Conservation (phyloP, 805 yeast genomes). For the Tetrapisispora pingtungensis region DNA sequence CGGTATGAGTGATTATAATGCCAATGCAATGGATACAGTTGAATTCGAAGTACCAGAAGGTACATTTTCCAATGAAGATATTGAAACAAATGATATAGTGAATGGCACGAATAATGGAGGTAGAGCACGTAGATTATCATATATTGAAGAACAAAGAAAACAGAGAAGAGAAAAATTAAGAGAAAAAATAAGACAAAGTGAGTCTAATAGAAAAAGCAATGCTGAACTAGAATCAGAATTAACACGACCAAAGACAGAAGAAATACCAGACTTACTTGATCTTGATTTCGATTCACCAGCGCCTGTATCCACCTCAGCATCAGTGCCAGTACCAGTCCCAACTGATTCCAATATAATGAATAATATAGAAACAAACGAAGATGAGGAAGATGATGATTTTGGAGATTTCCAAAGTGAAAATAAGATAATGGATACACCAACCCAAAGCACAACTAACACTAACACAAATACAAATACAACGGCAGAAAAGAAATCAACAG, state of each 20-base stretch:
- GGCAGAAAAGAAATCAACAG: conserved; percentile 11
- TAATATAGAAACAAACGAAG: neutral
- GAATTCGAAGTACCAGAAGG: conserved; percentile 3
- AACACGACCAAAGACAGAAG: conserved; percentile 8
- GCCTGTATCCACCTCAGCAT: too few relatives aligned
- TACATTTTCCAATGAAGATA: conserved; percentile 19
- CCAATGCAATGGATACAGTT: conserved; percentile 4
- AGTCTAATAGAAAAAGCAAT: conserved; percentile 17
- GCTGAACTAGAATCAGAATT: neutral
- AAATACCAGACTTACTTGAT: conserved; percentile 20
- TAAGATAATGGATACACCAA: neutral
- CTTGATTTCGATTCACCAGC: conserved; percentile 12
- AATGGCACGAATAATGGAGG: neutral
- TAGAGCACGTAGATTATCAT: conserved; percentile 13
- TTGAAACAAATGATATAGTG: neutral
- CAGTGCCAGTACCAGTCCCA: too few relatives aligned
- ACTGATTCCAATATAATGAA: neutral
- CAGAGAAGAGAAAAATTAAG: conserved; percentile 25
- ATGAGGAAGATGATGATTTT: conserved; percentile 24
- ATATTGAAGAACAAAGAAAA: conserved; percentile 22
- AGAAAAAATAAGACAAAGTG: conserved; percentile 21
- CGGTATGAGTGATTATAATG: conserved; percentile 3
- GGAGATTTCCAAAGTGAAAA: conserved; percentile 26
- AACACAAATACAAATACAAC: conserved; percentile 1
- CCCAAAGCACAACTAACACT: conserved; percentile 6